Evolutionary conservation across 139 green algal species (phyloP), one percentile per base, ranked within the genome.

Genomic region (Yamagishiella unicocca): DNA sequence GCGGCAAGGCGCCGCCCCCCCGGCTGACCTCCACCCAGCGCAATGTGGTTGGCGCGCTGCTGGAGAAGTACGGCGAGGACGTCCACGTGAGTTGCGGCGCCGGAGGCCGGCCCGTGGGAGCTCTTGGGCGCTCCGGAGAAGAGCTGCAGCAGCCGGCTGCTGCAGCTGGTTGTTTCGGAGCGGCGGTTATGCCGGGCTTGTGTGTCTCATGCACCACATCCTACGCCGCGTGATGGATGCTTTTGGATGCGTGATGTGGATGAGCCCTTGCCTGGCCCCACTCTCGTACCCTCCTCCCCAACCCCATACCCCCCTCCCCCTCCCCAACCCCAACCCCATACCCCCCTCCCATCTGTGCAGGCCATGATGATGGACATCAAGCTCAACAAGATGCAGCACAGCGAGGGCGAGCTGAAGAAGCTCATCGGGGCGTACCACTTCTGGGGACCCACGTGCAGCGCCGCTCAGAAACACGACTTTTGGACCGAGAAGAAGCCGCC

Each of bases 331-430:
- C 66, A 12, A 31, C 58, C 12, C 42, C 42, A 3, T 40, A 42
- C 64, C 64, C n/a, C 64, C 29, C 9, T 43, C 31, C 29, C 64
- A 72, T n/a, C 24, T 8, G 31, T 24, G 27, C 90, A 95, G 90
- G 90, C 91, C 33, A 94, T 94, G 93, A 89, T 95, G 64, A 62
- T 92, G 45, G 92, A 96, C 87, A 91, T 31, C 50, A 96, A 96
- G 92, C 83, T 93, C 7, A 96, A 96, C 85, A 78, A 82, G 19
- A 95, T 96, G 93, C 93, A 95, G 85, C 93, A 96, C 85, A 93
- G 90, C 21, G 66, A 87, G 31, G 93, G 92, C 25, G 89, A 93
- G 82, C 90, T 96, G 24, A 53, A 62, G 37, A 91, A 92, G 89
- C 74, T 95, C 72, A 89, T 95, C 9, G 85, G 80, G 27, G 84